Evolutionary conservation across 2,329 filamentous ascomycete species (phyloP), one percentile per base, ranked within the genome.

Genomic region (Graphilbum sp.): DNA sequence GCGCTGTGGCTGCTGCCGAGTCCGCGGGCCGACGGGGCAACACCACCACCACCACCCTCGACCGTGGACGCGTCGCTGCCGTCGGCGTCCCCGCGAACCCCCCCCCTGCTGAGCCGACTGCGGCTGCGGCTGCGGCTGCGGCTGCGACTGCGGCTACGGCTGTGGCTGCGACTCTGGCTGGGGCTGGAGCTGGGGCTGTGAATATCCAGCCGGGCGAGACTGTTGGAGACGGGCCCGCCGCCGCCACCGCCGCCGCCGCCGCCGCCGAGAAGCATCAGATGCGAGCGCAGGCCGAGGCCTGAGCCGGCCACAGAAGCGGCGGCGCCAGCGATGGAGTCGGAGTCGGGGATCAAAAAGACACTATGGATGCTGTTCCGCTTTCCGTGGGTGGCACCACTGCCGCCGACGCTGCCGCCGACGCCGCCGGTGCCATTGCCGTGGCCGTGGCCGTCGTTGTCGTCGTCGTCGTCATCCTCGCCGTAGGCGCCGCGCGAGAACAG

Each of bases 41-140:
- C 32, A 3, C 36, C 39, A 12, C 30, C 13, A 2, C 19, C 15
- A 13, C 15, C 6, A 17, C 46, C 44, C 10, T 40, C 43, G 4
- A 41, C 43, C 5, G 47, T 40, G 2, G 48, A 45, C 5, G 46
- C 47, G 12, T 60, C 51, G 42, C 52, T 60, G 44, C 58, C 58
- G 52, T 57, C 60, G 16, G n/a, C n/a, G n/a, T n/a, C n/a, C n/a
- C n/a, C n/a, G n/a, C n/a, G n/a, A n/a, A n/a, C n/a, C n/a, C n/a
- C n/a, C n/a, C n/a, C n/a, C n/a, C n/a, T n/a, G n/a, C n/a, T n/a
- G n/a, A n/a, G n/a, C n/a, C n/a, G n/a, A n/a, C n/a, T n/a, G n/a
- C n/a, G n/a, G n/a, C n/a, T n/a, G 42, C 52, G 59, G 44, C 58
- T 58, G 52, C 57, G 59, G 16, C 58, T 57, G 23, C 52, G 51